Evolutionary conservation across 2,329 filamentous ascomycete species (phyloP).

Genomic region (Neofusicoccum parvum): DNA sequence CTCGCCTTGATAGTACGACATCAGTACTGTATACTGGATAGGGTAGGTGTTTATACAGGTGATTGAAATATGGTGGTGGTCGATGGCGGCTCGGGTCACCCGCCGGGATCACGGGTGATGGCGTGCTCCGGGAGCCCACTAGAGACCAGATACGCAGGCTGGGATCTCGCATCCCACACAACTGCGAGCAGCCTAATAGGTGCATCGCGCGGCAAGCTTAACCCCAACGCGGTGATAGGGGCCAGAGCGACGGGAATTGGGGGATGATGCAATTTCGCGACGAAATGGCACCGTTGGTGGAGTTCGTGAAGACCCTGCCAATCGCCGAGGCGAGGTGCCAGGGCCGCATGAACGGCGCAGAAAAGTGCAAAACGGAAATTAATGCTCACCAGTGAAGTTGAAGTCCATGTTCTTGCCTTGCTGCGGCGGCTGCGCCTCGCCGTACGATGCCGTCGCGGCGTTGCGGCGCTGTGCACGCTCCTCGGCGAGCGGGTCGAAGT

Average conservation of each 20-base stretch:
- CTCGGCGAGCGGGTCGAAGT: constrained; percentile 33
- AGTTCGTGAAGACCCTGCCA: constrained; percentile 12
- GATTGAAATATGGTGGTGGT: constrained; percentile 21
- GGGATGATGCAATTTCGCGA: constrained; percentile 18
- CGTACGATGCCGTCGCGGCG: constrained; percentile 23
- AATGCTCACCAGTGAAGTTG: constrained; percentile 37
- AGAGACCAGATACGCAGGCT: constrained; percentile 15
- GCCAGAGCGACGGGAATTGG: constrained; percentile 14
- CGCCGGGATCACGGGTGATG: constrained; percentile 31
- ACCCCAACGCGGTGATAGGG: constrained; percentile 9
- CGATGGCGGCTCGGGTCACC: constrained; percentile 6
- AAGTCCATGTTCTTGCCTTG: constrained; percentile 34
- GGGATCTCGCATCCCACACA: constrained; percentile 21
- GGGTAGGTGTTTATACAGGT: constrained; percentile 12
- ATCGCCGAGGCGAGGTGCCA: constrained; percentile 22
- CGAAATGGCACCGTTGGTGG: constrained; percentile 14
- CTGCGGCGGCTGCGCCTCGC: background rate
- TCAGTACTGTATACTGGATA: constrained; percentile 16
- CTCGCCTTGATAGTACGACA: constrained; percentile 38
- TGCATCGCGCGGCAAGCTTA: constrained; percentile 20
- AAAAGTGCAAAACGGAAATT: constrained; percentile 23
- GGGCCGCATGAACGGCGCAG: constrained; percentile 20
- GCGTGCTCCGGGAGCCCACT: constrained; percentile 36
- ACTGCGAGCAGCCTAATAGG: constrained; percentile 18
- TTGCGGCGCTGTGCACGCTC: constrained; percentile 25